Evolutionary conservation across 2,329 filamentous ascomycete species (phyloP).

Genomic region (Pseudocercospora macadamiae): DNA sequence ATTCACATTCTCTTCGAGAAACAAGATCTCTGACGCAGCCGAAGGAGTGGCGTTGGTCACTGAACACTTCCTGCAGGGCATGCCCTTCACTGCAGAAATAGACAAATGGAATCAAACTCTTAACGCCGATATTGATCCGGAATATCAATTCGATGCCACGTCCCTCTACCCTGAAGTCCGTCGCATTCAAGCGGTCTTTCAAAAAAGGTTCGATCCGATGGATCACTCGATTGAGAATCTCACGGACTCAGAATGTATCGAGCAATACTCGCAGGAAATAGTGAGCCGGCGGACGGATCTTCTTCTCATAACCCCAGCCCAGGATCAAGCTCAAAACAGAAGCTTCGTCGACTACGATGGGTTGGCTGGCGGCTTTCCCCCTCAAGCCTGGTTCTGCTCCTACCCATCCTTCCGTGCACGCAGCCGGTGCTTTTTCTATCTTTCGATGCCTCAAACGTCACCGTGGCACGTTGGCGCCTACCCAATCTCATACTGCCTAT

Average conservation of each 20-base stretch:
- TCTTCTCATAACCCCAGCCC: background rate
- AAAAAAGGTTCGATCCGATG: background rate
- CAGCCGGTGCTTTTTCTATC: no score
- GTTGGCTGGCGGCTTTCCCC: no score
- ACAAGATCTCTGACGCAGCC: background rate
- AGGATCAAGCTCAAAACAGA: background rate
- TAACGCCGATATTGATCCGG: no score
- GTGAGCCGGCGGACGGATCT: no score
- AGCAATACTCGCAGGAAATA: no score
- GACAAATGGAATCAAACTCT: no score
- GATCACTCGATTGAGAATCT: slow-evolving; percentile 12
- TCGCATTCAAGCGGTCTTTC: no score
- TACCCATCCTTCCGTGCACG: no score
- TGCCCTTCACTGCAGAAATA: background rate
- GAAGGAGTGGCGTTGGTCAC: background rate
- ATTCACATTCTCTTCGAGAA: background rate
- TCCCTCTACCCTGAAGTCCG: no score
- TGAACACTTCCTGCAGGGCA: background rate
- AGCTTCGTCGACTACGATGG: background rate
- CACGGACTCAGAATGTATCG: slow-evolving; percentile 16
- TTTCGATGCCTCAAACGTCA: background rate
- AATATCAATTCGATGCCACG: no score
- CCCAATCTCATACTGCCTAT: slow-evolving; percentile 16
- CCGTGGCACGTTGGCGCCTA: slow-evolving; percentile 10
- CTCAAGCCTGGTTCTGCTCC: no score